These are phyloP conservation scores for Leptographium radiaticola DNA, from an alignment of 2,329 filamentous ascomycete species.

Conservation along the genomic window DNA sequence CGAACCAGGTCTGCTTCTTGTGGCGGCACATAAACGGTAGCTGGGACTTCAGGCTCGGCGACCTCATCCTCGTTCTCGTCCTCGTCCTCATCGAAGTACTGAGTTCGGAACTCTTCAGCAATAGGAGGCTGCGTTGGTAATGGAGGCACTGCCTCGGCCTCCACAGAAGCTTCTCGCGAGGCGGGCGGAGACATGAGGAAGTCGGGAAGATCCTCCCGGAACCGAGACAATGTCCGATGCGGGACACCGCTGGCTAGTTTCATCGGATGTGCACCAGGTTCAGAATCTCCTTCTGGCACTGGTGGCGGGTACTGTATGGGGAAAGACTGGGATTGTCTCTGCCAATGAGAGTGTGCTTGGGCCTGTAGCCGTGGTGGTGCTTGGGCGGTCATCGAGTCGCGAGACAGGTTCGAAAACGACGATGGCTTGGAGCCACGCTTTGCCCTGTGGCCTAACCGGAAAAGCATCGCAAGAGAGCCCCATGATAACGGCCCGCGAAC, in stretches of 20 bases:
- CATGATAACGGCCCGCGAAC: conserved; percentile 39
- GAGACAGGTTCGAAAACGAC: conserved; percentile 84
- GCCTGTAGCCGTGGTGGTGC: conserved; percentile 1
- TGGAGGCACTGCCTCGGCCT: conserved; percentile 32
- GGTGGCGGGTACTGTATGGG: conserved; percentile 14
- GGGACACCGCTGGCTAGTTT: conserved; percentile 37
- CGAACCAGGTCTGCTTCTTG: not conserved
- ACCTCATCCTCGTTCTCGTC: conserved; percentile 1
- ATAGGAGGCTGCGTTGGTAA: conserved; percentile 11
- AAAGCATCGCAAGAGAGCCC: conserved; percentile 45
- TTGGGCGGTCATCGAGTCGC: conserved; percentile 60
- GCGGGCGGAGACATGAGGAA: conserved; percentile 74
- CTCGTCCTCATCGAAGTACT: not conserved
- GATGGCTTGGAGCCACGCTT: conserved; percentile 47
- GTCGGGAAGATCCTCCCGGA: conserved; percentile 84
- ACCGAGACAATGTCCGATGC: conserved; percentile 76
- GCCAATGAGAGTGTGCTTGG: not conserved
- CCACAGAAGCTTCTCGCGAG: conserved; percentile 67
- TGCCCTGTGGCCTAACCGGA: conserved; percentile 53
- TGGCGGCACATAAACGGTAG: not conserved
- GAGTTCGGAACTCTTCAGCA: conserved; percentile 10
- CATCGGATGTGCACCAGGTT: conserved; percentile 13
- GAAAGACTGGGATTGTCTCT: not conserved
- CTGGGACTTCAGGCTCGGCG: conserved; percentile 15
- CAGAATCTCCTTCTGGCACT: conserved; percentile 5